These are phyloP conservation scores for Cucurbita argyrosperma DNA, from an alignment of 306 rosid species.

Conservation along the genomic window DNA sequence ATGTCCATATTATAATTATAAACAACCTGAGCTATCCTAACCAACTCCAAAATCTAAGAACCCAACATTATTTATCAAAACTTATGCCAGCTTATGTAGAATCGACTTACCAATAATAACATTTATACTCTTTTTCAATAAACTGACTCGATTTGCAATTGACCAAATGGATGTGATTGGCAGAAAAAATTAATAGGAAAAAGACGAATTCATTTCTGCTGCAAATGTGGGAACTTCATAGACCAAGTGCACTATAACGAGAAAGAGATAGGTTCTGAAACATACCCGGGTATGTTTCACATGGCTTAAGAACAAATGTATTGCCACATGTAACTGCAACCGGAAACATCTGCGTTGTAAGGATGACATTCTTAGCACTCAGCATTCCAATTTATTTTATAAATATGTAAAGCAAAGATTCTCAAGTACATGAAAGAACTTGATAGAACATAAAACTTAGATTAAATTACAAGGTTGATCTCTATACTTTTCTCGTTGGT, in stretches of 20 bases:
- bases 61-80: too few relatives aligned
- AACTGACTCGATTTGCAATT: too few relatives aligned
- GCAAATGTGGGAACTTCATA: neutral
- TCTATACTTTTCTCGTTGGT: neutral
- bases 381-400: neutral
- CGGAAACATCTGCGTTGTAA: slow-evolving; percentile 51
- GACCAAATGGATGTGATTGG: neutral
- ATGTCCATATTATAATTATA: too few relatives aligned
- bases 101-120: too few relatives aligned
- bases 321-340: slow-evolving; percentile 63
- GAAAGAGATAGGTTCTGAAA: neutral
- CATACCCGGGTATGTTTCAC: slow-evolving; percentile 54
- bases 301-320: slow-evolving; percentile 65
- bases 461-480: neutral
- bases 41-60: too few relatives aligned
- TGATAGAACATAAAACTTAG: neutral
- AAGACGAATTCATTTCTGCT: neutral
- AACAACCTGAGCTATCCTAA: too few relatives aligned
- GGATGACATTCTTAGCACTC: neutral
- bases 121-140: too few relatives aligned
- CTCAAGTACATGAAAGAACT: neutral
- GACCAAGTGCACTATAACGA: neutral
- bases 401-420: neutral
- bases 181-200: neutral
- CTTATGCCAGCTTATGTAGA: too few relatives aligned